Base-by-base conservation (phyloP, 495 filamentous ascomycete genomes). In the Podospora didyma region DNA sequence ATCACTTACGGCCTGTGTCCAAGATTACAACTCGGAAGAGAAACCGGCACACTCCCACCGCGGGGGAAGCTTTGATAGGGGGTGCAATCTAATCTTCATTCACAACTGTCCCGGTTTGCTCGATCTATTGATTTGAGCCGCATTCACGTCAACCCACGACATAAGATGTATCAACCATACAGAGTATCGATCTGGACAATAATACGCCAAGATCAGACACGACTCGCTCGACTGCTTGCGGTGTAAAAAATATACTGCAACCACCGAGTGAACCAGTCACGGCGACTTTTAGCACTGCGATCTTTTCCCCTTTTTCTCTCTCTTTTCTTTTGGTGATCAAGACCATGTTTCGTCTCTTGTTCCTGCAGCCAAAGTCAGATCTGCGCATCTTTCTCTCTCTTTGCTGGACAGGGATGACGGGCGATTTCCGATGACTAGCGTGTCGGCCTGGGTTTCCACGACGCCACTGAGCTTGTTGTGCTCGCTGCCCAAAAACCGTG, bases 301-400 rank as follows among this genome's bases (percentile, higher is more conserved):
- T n/a, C 26, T 31, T 9, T 31, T 31, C 26, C 26, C 26, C 9
- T 31, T 31, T 31, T 31, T 9, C 9, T 31, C 26, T 31, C 9
- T 31, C 26, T 31, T 31, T 9, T 31, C 26, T 31, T 31, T 31
- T 31, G 26, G 9, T 39, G 31, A 14, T 53, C 34, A 46, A 9
- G 11, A 6, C 7, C 6, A 26, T 21, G 20, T 2, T 21, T 37
- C 59, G 49, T 60, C 20, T 65, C 57, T 46, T 39, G 59, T 58
- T 62, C 60, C 57, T 65, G 60, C 56, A 58, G 62, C 2, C 12
- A 16, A 17, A 42, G 39, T 44, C 46, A 52, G 44, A 56, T 34
- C 42, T 22, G 53, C 46, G n/a, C 26, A 47, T 47, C 45, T 47
- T 22, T 47, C 3, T 47, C 45, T 47, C 14, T 47, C 3, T n/a